A percentile compares a stretch with the other conserved stretches of the same genome.
phyloP scores from a whole-genome alignment of 257 asterid species.

The Solanum ahanhuiri region DNA sequence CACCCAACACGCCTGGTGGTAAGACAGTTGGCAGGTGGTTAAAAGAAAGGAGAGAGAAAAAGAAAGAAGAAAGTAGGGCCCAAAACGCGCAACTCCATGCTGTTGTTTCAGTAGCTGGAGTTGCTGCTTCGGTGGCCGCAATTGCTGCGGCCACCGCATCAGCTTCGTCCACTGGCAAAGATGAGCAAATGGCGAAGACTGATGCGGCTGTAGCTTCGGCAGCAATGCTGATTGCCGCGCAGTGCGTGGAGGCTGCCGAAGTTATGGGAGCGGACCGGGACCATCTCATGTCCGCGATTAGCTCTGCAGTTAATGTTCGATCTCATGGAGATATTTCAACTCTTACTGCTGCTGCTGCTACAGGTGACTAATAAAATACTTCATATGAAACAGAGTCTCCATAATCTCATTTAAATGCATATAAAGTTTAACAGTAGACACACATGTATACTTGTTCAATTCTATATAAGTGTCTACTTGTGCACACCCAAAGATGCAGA shows the following conservation, averaged over 20 bases:
- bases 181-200: conserved; percentile 70
- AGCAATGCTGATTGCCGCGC: conserved; percentile 90
- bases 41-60: conserved; percentile 86
- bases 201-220: conserved; percentile 97
- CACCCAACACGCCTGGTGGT: conserved; percentile 64
- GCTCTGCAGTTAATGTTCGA: conserved; percentile 88
- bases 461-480: too few species aligned
- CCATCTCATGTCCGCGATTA: conserved; percentile 77
- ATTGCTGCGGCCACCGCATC: conserved; percentile 94
- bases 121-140: conserved; percentile 88
- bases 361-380: conserved; percentile 33
- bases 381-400: not conserved
- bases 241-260: conserved; percentile 97
- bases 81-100: conserved; percentile 95
- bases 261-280: conserved; percentile 90
- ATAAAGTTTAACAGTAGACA: too few species aligned
- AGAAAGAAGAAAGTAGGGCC: conserved; percentile 85
- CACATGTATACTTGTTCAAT: too few species aligned
- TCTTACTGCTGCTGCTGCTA: conserved; percentile 96
- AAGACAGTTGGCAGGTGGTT: conserved; percentile 95
- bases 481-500: fast-evolving
- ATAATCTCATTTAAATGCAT: fast-evolving
- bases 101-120: conserved; percentile 81
- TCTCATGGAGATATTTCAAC: conserved; percentile 92
- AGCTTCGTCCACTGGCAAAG: conserved; percentile 53